Evolutionary conservation across 2,329 filamentous ascomycete species (phyloP), one percentile per base, ranked within the genome.

Genomic region (Verticillium albo-atrum): DNA sequence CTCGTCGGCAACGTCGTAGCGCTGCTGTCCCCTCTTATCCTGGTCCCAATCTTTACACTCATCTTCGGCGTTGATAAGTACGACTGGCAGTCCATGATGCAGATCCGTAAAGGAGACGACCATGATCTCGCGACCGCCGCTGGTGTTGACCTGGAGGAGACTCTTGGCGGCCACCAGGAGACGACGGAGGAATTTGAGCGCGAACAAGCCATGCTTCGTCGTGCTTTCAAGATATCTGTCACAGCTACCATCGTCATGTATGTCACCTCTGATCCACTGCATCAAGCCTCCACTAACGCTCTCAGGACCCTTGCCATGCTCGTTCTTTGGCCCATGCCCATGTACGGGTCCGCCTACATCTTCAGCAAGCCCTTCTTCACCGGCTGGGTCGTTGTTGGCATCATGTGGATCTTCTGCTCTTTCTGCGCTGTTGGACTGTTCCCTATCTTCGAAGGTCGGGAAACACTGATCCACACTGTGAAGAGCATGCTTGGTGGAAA

Each of bases 271-370:
- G 30, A 20, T 2, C 3, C 3, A 6, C 26, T 10, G 12, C 23
- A 53, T 20, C 15, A 25, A 6, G 2, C 26, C 2, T 5, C 1
- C 20, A 57, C 66, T 47, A 47, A 47, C 20, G 42, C n/a, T 23
- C 10, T 4, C 14, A 47, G 42, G 77, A 90, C 91, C 0, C 62
- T 96, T 0, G 81, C 85, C 0, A 79, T 96, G 59, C 77, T 97
- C 0, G 80, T 97, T 2, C 82, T 97, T 17, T 97, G 92, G 92
- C 92, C 93, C 0, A 94, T 97, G 83, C 92, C 92, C 1, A 87
- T 97, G 86, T 97, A 95, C 69, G 92, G 91, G 12, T 82, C 82
- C 0, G 84, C 84, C 1, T 97, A 97, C 70, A 83, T 97, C 58
- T 96, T 95, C 75, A 87, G 82, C 72, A 89, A 91, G 78, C 81